Conservation (phyloP, 371 early-diverging fungal genomes). For the Mortierella sp. region DNA sequence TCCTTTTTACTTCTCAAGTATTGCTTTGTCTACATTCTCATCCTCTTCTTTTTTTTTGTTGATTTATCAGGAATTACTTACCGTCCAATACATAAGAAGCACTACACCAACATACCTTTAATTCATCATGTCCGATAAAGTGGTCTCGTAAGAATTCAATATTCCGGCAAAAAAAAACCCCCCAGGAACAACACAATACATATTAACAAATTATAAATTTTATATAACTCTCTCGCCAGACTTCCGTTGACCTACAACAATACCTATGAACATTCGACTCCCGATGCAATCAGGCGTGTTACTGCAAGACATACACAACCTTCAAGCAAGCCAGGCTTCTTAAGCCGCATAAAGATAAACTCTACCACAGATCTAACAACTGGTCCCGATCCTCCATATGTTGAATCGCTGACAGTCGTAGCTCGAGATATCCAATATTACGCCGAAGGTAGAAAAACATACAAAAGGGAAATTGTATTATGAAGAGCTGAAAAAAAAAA, state of each 20-base stretch:
- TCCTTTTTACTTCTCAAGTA: neutral
- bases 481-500: neutral
- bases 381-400: slow-evolving; percentile 17
- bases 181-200: neutral
- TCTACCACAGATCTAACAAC: neutral
- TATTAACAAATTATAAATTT: neutral
- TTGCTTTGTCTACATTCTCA: neutral
- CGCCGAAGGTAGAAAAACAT: slow-evolving; percentile 35
- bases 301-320: slow-evolving; percentile 31
- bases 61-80: neutral
- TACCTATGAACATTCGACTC: slow-evolving; percentile 33
- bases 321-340: slow-evolving; percentile 18
- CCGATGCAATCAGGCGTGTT: slow-evolving; percentile 22
- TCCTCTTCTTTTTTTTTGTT: neutral
- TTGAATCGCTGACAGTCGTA: slow-evolving; percentile 45
- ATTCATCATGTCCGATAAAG: slow-evolving; percentile 25
- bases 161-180: neutral
- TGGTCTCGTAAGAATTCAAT: slow-evolving; percentile 27
- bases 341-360: slow-evolving; percentile 27
- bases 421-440: slow-evolving; percentile 51
- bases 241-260: slow-evolving; percentile 40
- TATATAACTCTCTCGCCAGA: neutral
- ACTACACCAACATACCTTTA: neutral
- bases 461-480: neutral
- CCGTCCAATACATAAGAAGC: neutral